phyloP scores from a whole-genome alignment of 768 basidiomycete species.

The Tricholoma flavovirens region DNA sequence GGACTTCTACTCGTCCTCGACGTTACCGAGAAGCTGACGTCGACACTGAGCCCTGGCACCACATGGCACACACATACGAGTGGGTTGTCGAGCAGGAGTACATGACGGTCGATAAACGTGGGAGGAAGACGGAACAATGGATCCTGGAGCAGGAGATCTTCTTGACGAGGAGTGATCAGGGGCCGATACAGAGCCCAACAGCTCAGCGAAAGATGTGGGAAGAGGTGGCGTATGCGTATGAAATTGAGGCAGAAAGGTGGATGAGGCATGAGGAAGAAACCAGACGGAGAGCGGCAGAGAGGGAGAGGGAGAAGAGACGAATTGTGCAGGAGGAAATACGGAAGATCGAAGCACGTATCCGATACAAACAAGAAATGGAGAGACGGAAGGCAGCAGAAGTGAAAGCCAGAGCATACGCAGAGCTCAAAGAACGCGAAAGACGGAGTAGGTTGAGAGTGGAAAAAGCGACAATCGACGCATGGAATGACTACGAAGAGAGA shows the following conservation, averaged over 20 bases:
- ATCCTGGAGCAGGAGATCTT: conserved; percentile 53
- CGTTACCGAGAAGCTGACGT: conserved; percentile 6
- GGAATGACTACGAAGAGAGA: conserved; percentile 57
- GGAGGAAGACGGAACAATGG: conserved; percentile 58
- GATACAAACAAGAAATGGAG: conserved; percentile 45
- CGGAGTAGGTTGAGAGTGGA: conserved; percentile 37
- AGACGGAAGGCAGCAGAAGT: conserved; percentile 43
- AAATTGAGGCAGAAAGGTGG: conserved; percentile 47
- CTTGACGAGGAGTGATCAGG: conserved; percentile 15
- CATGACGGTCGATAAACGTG: conserved; percentile 35
- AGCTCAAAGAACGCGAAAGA: conserved; percentile 39
- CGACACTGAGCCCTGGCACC: conserved; percentile 30
- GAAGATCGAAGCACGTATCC: conserved; percentile 48
- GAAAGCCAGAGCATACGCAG: conserved; percentile 30
- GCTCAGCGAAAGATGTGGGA: conserved; percentile 41
- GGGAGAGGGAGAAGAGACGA: conserved; percentile 40
- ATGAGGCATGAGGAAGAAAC: conserved; percentile 45
- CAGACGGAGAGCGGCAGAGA: conserved; percentile 37
- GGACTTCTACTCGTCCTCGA: conserved; percentile 3
- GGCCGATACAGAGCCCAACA: conserved; percentile 7
- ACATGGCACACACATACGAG: conserved; percentile 38
- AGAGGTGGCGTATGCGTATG: conserved; percentile 46
- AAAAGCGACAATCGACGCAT: conserved; percentile 46
- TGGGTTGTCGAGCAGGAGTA: conserved; percentile 53
- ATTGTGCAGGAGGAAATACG: conserved; percentile 50